phyloP scores from a whole-genome alignment of 305 asterid species.

The Fraxinus latifolia region DNA sequence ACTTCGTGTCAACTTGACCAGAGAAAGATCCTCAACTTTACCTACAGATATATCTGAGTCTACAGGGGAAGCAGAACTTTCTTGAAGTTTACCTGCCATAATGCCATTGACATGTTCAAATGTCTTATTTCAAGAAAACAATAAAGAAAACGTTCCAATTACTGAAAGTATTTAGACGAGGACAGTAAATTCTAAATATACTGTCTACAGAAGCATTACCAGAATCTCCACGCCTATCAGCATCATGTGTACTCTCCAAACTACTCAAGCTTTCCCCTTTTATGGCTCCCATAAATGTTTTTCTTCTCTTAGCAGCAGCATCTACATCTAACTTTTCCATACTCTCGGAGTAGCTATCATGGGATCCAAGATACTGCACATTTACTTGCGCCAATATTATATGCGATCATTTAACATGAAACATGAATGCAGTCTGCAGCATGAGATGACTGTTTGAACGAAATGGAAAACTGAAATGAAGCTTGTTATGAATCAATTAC shows the following conservation, averaged over 20 bases:
- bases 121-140: not conserved
- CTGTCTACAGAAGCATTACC: constrained; percentile 4
- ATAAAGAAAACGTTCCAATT: not conserved
- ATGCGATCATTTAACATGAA: not conserved
- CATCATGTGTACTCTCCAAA: not conserved
- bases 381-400: not conserved
- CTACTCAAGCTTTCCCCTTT: constrained; percentile 8
- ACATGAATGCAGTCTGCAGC: not conserved
- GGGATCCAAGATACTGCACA: constrained; percentile 8
- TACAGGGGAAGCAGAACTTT: constrained; percentile 1
- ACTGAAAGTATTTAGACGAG: not conserved
- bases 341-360: not conserved
- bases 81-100: constrained; percentile 1
- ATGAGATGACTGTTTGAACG: not conserved
- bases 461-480: not conserved
- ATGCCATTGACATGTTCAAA: not conserved
- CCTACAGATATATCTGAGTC: constrained; percentile 23
- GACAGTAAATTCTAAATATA: not conserved
- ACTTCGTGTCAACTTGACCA: constrained; percentile 44
- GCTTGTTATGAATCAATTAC: not conserved
- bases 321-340: not conserved
- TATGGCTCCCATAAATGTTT: constrained; percentile 14
- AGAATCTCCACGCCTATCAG: constrained; percentile 4
- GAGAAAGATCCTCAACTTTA: constrained; percentile 33
- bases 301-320: constrained; percentile 29